phyloP scores from a whole-genome alignment of 148 eudicot species.

The Suaeda aralocaspica region DNA sequence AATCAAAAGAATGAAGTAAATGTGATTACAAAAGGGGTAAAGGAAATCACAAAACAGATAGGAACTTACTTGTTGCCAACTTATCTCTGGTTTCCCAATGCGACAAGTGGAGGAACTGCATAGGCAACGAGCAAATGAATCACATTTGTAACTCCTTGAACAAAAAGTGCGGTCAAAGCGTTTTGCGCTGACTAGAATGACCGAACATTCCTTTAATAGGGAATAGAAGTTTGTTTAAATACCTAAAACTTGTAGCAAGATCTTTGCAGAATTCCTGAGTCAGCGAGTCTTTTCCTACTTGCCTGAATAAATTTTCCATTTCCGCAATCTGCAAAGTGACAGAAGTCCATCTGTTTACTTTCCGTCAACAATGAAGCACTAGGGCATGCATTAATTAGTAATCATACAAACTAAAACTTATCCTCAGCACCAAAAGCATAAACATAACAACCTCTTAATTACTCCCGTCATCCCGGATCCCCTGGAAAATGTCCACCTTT shows the following conservation, averaged over 20 bases:
- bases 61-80: slow-evolving; percentile 57
- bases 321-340: slow-evolving; percentile 42
- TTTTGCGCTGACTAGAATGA: not conserved
- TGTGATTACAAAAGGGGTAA: not conserved
- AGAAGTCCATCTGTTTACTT: not conserved
- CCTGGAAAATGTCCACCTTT: not conserved
- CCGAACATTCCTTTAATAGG: not conserved
- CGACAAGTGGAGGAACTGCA: slow-evolving; percentile 60
- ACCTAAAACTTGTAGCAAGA: slow-evolving; percentile 75
- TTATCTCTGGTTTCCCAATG: slow-evolving; percentile 41
- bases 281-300: slow-evolving; percentile 44
- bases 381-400: not conserved
- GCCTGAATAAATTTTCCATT: slow-evolving; percentile 62
- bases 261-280: slow-evolving; percentile 63
- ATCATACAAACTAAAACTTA: not conserved
- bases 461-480: not conserved
- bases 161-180: not conserved
- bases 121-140: slow-evolving; percentile 13
- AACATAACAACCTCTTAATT: not conserved
- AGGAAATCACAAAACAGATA: not conserved
- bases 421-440: not conserved
- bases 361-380: not conserved
- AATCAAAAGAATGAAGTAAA: not conserved
- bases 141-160: not conserved
- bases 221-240: not conserved